Percentiles rank a stretch among this genome's conserved stretches.
phyloP scores from a whole-genome alignment of 805 yeast genomes.

The Candida lessepsii region DNA sequence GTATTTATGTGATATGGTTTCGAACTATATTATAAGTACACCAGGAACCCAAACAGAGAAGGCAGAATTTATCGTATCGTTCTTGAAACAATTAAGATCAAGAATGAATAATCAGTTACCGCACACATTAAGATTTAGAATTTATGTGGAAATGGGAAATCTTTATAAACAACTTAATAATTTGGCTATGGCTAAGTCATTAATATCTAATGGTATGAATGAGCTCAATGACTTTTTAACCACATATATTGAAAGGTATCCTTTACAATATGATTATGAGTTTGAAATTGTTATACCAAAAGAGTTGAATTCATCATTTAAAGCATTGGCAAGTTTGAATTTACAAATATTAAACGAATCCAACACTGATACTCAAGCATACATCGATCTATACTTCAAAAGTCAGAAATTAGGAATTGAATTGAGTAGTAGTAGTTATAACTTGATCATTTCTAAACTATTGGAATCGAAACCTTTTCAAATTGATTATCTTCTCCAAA shows the following conservation, averaged over 20 bases:
- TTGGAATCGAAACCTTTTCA: no score
- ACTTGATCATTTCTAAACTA: slow-evolving; percentile 15
- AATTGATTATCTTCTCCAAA: slow-evolving; percentile 16
- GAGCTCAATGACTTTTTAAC: slow-evolving; percentile 12
- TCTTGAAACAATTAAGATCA: slow-evolving; percentile 22
- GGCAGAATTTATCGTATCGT: slow-evolving; percentile 26
- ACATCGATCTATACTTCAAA: slow-evolving; percentile 11
- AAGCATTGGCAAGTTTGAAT: slow-evolving; percentile 19
- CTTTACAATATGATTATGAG: slow-evolving; percentile 12
- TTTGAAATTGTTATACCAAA: slow-evolving; percentile 18
- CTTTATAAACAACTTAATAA: slow-evolving; percentile 26
- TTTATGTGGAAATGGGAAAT: slow-evolving; percentile 29
- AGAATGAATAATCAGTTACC: slow-evolving; percentile 22
- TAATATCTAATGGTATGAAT: slow-evolving; percentile 25
- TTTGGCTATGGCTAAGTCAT: slow-evolving; percentile 19
- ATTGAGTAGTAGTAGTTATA: slow-evolving; percentile 22
- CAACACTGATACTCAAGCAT: slow-evolving; percentile 11
- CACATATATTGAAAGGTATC: slow-evolving; percentile 19
- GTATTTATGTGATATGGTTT: slow-evolving; percentile 26
- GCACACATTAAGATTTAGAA: slow-evolving; percentile 21
- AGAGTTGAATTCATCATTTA: slow-evolving; percentile 19
- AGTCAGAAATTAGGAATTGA: slow-evolving; percentile 12
- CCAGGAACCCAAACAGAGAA: slow-evolving; percentile 16
- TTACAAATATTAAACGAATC: slow-evolving; percentile 13
- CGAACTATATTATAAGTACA: slow-evolving; percentile 22